phyloP scores from a whole-genome alignment of 2,329 filamentous ascomycete species.

The Colletotrichum tropicale region DNA sequence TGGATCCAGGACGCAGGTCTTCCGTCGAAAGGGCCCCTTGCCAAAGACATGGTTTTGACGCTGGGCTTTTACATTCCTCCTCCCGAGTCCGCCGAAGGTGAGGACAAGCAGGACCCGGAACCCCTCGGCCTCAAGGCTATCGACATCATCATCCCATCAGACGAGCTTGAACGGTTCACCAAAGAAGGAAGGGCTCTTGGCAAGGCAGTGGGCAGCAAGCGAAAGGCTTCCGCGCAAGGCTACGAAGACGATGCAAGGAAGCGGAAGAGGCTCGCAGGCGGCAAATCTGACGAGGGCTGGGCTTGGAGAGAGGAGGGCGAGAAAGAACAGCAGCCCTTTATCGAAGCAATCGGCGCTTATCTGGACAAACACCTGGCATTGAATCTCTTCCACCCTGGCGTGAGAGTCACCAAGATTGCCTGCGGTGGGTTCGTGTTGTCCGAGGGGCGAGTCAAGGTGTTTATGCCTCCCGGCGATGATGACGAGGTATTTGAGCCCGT shows the following conservation, averaged over 20 bases:
- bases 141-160: slow-evolving; percentile 55
- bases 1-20: slow-evolving; percentile 50
- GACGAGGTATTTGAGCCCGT: slow-evolving; percentile 1
- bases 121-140: slow-evolving; percentile 45
- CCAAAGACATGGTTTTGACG: slow-evolving; percentile 54
- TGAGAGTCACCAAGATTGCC: slow-evolving; percentile 56
- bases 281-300: slow-evolving; percentile 57
- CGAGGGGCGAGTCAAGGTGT: slow-evolving; percentile 56
- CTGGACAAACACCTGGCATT: slow-evolving; percentile 57
- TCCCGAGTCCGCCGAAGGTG: neutral
- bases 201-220: neutral
- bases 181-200: slow-evolving; percentile 38
- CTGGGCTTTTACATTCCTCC: slow-evolving; percentile 54
- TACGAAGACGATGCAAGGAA: slow-evolving; percentile 40
- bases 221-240: slow-evolving; percentile 14
- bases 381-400: slow-evolving; percentile 60
- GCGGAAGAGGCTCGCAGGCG: slow-evolving; percentile 50
- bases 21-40: slow-evolving; percentile 33
- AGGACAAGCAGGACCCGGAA: slow-evolving; percentile 18
- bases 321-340: slow-evolving; percentile 46
- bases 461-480: slow-evolving; percentile 22
- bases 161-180: slow-evolving; percentile 52
- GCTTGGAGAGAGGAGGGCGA: slow-evolving; percentile 42
- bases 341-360: slow-evolving; percentile 53
- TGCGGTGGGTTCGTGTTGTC: slow-evolving; percentile 61